Conservation (phyloP, 352 stramenopile genomes). For the Globisporangium megalacanthum region DNA sequence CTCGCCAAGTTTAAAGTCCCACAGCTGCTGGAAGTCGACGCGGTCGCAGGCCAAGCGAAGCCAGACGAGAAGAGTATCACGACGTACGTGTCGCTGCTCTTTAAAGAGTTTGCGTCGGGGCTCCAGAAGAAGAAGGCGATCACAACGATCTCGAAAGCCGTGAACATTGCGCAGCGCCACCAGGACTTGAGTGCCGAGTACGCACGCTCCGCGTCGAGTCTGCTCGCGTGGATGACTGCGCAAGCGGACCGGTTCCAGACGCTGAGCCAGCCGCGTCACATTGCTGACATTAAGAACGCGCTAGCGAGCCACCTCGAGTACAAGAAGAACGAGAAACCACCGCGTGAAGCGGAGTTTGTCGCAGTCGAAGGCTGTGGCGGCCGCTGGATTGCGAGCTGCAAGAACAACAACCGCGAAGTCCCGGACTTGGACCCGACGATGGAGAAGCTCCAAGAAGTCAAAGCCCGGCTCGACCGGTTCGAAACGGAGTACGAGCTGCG, state of each 20-base stretch:
- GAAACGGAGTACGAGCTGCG: conserved; percentile 73
- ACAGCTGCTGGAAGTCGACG: conserved; percentile 81
- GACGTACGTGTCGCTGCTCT: conserved; percentile 89
- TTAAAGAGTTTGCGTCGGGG: conserved; percentile 88
- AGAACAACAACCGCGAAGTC: conserved; percentile 80
- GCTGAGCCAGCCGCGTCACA: conserved; percentile 55
- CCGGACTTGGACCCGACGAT: conserved; percentile 66
- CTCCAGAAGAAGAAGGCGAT: conserved; percentile 88
- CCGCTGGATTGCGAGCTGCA: conserved; percentile 82
- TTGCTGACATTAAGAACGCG: conserved; percentile 64
- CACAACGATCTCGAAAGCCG: conserved; percentile 86
- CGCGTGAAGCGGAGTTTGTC: conserved; percentile 77
- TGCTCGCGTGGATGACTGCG: conserved; percentile 67
- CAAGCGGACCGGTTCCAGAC: conserved; percentile 77
- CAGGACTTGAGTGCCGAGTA: conserved; percentile 79
- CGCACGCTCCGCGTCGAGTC: conserved; percentile 50
- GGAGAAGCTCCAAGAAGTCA: conserved; percentile 76
- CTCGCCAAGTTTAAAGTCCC: conserved; percentile 85
- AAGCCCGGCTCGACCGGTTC: conserved; percentile 55
- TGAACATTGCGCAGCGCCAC: conserved; percentile 88
- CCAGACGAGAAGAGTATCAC: conserved; percentile 91
- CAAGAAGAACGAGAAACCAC: conserved; percentile 85
- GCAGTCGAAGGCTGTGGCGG: conserved; percentile 71
- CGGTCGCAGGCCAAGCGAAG: conserved; percentile 79
- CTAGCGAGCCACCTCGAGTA: conserved; percentile 69